Base-by-base conservation (phyloP, 805 yeast species). In the Sugiyamaella smithiae region DNA sequence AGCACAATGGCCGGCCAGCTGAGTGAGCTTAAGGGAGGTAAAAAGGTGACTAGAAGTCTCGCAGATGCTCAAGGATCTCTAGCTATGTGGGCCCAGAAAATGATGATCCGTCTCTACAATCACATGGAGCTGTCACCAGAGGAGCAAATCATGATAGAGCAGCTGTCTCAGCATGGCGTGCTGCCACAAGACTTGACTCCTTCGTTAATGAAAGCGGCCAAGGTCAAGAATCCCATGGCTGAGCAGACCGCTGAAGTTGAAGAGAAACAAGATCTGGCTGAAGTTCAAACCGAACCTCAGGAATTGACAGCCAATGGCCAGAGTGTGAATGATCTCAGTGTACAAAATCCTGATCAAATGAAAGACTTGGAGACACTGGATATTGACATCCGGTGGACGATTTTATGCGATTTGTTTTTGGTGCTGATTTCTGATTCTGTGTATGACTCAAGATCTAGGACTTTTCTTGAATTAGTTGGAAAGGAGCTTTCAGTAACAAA, bases 321-420 rank as follows among this genome's bases (percentile, higher is more conserved):
- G 37, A 20, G 43, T 16, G 52, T 53, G 20, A 40, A 35, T 7
- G 38, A 53, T 22, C 36, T 52, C 26, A 37, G 24, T 22, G 48
- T 59, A 5, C 49, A 53, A 25, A 31, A 51, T 7, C 61, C 64
- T 1, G 63, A 57, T 7, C 55, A 56, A 2, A 40, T 61, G 16
- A 49, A 56, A n/a, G 54, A 57, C 23, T 46, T 50, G 43, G 51
- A 56, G 31, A 58, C 57, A 9, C 44, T 84, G 5, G 79, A 82
- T 23, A 75, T 86, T 47, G 97, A 90, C 59, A 77, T 93, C 19
- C 80, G 90, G 25, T 95, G 99, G 99, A 90, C 97, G 0, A 77
- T 91, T 11, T 71, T 93, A 4, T 95, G 99, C 68, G 99, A 93
- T 64, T 68, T 93, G 41, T 91, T 91, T 61, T 71, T 93, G 36